phyloP scores from a whole-genome alignment of 345 rosid genomes.

The Moringa oleifera region DNA sequence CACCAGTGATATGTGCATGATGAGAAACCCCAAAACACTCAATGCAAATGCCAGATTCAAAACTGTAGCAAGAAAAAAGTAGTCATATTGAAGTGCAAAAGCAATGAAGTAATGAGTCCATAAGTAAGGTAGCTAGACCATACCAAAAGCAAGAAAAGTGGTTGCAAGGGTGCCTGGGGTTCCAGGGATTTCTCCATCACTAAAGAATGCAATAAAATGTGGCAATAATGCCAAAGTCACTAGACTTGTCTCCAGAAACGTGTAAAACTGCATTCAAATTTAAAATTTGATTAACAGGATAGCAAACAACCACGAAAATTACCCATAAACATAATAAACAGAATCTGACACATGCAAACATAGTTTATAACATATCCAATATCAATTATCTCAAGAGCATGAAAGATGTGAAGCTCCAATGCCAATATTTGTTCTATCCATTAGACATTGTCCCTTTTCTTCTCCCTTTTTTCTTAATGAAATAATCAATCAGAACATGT shows the following conservation, averaged over 20 bases:
- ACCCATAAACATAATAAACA: too few relatives aligned
- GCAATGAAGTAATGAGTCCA: too few relatives aligned
- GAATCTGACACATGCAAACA: too few relatives aligned
- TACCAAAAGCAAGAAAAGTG: conserved; percentile 96
- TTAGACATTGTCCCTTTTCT: too few relatives aligned
- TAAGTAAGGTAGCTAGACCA: conserved; percentile 10
- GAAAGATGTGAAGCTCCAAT: too few relatives aligned
- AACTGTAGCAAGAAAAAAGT: conserved; percentile 42
- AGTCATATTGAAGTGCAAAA: conserved; percentile 4
- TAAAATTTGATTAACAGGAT: conserved; percentile 10
- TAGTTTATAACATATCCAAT: too few relatives aligned
- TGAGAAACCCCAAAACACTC: conserved; percentile 89
- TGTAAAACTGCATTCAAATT: conserved; percentile 76
- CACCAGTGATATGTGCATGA: conserved; percentile 88
- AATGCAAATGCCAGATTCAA: conserved; percentile 91
- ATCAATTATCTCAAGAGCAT: background rate
- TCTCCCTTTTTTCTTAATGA: too few relatives aligned
- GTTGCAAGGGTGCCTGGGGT: conserved; percentile 91
- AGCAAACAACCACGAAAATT: conserved; percentile 7
- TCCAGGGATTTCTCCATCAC: conserved; percentile 93
- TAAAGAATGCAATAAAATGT: conserved; percentile 82
- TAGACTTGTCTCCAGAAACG: conserved; percentile 87
- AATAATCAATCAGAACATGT: too few relatives aligned
- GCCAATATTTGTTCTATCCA: too few relatives aligned
- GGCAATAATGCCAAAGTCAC: conserved; percentile 83